Evolutionary conservation across 2,329 filamentous ascomycete species (phyloP).

Genomic region (Colletotrichum cuscutae): DNA sequence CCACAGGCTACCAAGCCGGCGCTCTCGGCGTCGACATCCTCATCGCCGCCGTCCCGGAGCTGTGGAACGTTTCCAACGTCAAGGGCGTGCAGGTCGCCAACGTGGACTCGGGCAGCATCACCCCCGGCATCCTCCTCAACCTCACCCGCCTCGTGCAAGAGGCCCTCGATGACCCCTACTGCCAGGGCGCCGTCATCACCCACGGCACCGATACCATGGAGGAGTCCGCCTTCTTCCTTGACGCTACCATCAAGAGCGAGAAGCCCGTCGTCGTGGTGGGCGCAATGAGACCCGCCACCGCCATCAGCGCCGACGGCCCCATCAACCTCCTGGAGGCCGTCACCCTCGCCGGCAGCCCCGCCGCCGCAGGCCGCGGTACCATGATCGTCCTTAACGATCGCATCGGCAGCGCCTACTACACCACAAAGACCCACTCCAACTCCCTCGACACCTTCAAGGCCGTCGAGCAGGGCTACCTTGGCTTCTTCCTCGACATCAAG

Average conservation of each 20-base stretch:
- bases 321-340: conserved; percentile 71
- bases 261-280: conserved; percentile 71
- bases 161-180: conserved; percentile 55
- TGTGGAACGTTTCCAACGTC: conserved; percentile 65
- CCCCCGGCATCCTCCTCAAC: conserved; percentile 57
- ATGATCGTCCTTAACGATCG: conserved; percentile 70
- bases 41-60: conserved; percentile 64
- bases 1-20: conserved; percentile 53
- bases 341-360: conserved; percentile 60
- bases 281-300: conserved; percentile 71
- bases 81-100: conserved; percentile 63
- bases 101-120: conserved; percentile 59
- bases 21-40: conserved; percentile 60
- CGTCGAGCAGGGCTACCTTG: conserved; percentile 66
- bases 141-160: conserved; percentile 59
- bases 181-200: conserved; percentile 66
- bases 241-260: conserved; percentile 63
- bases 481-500: conserved; percentile 66
- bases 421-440: conserved; percentile 71
- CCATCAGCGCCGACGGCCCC: conserved; percentile 71
- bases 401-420: conserved; percentile 61
- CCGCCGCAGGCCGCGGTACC: conserved; percentile 60
- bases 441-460: conserved; percentile 71
- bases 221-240: conserved; percentile 72
- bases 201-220: conserved; percentile 75